Evolutionary conservation across 2,329 filamentous ascomycete species (phyloP).

Genomic region (Pseudogymnoascus sp.): DNA sequence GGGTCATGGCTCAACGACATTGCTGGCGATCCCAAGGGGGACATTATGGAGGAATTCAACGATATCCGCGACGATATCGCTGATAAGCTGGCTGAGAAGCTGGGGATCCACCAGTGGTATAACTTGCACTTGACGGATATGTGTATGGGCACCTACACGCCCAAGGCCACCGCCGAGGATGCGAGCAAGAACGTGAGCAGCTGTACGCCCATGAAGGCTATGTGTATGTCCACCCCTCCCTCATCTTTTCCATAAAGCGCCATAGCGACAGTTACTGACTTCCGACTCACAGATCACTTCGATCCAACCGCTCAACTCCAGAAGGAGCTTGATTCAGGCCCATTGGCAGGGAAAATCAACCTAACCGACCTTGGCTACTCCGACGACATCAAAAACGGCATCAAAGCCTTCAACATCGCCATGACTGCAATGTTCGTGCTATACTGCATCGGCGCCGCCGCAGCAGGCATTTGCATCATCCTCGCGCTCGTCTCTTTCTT

Average conservation of each 20-base stretch:
- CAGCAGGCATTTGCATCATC: slow-evolving; percentile 42
- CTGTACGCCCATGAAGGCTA: slow-evolving; percentile 44
- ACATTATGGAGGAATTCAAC: slow-evolving; percentile 23
- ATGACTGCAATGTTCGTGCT: slow-evolving; percentile 47
- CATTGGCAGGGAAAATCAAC: slow-evolving; percentile 30
- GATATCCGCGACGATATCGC: slow-evolving; percentile 29
- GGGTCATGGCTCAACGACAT: slow-evolving; percentile 18
- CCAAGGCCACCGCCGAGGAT: slow-evolving; percentile 28
- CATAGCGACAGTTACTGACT: neutral
- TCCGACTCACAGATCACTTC: slow-evolving; percentile 35
- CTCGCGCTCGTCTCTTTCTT: slow-evolving; percentile 38
- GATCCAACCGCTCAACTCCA: slow-evolving; percentile 43
- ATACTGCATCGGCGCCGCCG: slow-evolving; percentile 48
- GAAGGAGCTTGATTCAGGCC: slow-evolving; percentile 36
- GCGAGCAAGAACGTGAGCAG: slow-evolving; percentile 42
- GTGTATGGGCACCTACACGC: slow-evolving; percentile 40
- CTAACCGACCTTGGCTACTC: slow-evolving; percentile 49
- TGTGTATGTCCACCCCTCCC: slow-evolving; percentile 31
- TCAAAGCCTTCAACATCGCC: slow-evolving; percentile 41
- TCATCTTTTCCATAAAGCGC: neutral
- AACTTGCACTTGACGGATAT: slow-evolving; percentile 51
- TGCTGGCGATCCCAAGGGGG: slow-evolving; percentile 22
- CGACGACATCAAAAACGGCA: slow-evolving; percentile 42
- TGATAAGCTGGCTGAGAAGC: slow-evolving; percentile 34
- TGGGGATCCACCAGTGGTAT: slow-evolving; percentile 54